phyloP scores from a whole-genome alignment of 2,329 filamentous ascomycete species.

The Macrophomina pseudophaseolina region DNA sequence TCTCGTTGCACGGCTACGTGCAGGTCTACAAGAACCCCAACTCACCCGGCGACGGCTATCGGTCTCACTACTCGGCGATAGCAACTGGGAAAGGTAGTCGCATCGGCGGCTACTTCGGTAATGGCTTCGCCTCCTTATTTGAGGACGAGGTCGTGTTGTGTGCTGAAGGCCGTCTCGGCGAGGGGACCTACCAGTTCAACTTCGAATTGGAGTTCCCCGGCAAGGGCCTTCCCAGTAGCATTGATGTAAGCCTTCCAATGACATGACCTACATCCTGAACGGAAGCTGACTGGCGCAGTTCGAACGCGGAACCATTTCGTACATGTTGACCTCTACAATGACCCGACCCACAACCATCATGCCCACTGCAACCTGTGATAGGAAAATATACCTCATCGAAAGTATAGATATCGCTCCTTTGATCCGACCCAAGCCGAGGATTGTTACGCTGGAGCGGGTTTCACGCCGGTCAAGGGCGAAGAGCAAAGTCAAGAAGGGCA shows the following conservation, averaged over 20 bases:
- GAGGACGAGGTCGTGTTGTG: constrained; percentile 82
- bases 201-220: constrained; percentile 74
- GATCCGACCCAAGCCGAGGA: constrained; percentile 74
- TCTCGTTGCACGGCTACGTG: constrained; percentile 78
- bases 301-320: constrained; percentile 90
- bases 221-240: constrained; percentile 81
- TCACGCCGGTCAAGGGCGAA: constrained; percentile 71
- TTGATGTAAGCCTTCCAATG: constrained; percentile 70
- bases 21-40: constrained; percentile 76
- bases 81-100: constrained; percentile 61
- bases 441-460: constrained; percentile 86
- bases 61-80: constrained; percentile 54
- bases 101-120: constrained; percentile 67
- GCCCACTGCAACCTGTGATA: constrained; percentile 78
- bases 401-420: constrained; percentile 83
- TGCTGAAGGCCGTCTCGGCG: constrained; percentile 75
- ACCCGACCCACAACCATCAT: constrained; percentile 87
- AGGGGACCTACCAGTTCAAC: constrained; percentile 79
- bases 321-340: constrained; percentile 86
- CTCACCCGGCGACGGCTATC: constrained; percentile 61
- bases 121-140: constrained; percentile 80
- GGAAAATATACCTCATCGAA: constrained; percentile 79
- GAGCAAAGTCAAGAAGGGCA: constrained; percentile 19
- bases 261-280: not conserved
- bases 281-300: constrained; percentile 66